These are phyloP conservation scores for Cryptococcus maquisensis DNA, from an alignment of 1,284 basidiomycete genomes.

Conservation along the genomic window DNA sequence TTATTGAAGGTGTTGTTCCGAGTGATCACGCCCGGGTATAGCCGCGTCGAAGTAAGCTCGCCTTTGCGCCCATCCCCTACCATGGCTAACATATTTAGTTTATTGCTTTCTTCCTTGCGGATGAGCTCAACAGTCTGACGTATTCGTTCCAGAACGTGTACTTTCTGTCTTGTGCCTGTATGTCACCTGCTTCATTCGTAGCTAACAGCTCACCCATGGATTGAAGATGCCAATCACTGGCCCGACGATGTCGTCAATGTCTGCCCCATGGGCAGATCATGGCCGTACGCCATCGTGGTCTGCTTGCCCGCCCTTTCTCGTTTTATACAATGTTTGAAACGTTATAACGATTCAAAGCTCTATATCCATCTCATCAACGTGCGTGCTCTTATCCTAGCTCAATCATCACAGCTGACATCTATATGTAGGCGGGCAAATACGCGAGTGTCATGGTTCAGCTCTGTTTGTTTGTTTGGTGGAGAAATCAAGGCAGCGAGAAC, in stretches of 20 bases:
- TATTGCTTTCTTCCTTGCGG: conserved; percentile 54
- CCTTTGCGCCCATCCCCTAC: not conserved
- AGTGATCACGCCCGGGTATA: conserved; percentile 65
- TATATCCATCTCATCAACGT: conserved; percentile 82
- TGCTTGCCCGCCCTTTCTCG: conserved; percentile 57
- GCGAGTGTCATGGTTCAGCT: conserved; percentile 61
- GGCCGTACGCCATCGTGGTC: conserved; percentile 54
- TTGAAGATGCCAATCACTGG: conserved; percentile 36
- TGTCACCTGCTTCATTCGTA: conserved; percentile 3
- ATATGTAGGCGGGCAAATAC: conserved; percentile 71
- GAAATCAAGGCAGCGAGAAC: conserved; percentile 52
- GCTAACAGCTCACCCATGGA: not conserved
- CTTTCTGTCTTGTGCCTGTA: conserved; percentile 44
- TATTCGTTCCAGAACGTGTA: conserved; percentile 71
- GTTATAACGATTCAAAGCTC: conserved; percentile 72
- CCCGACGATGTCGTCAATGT: conserved; percentile 47
- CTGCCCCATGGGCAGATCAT: conserved; percentile 63
- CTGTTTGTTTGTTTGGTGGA: conserved; percentile 69
- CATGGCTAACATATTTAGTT: conserved; percentile 13
- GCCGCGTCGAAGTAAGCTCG: conserved; percentile 65
- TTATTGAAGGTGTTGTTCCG: conserved; percentile 61
- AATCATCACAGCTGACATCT: not conserved
- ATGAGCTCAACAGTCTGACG: conserved; percentile 69
- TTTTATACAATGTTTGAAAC: conserved; percentile 77
- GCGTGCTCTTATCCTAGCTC: conserved; percentile 17